Base-by-base conservation (phyloP, 202 grass and related monocot genomes). In the Eragrostis tef region DNA sequence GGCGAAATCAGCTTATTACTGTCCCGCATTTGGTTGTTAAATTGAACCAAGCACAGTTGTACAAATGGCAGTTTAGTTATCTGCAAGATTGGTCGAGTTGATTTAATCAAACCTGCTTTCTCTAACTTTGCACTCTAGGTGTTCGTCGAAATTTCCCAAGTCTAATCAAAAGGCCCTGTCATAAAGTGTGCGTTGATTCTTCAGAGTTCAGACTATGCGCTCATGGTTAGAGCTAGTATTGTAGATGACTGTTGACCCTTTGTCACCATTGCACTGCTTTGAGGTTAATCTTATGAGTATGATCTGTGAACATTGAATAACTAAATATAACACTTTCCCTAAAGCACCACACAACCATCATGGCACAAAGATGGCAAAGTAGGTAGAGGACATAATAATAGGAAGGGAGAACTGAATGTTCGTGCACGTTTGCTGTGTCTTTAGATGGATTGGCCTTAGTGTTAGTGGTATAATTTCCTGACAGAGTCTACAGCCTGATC, bases 121-220 rank as follows among this genome's bases (percentile, higher is more conserved):
- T 6, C 1, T 8, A 43, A 41, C 8, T 11, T 4, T 19, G 65
- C 59, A 64, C 41, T 59, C 48, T 4, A 58, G 56, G 39, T 77
- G 57, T 58, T 89, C 39, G 27, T 34, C 3, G 20, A 67, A 82
- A 82, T 71, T 85, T 21, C 9, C 13, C 1, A 14, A 2, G 69
- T 0, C 7, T 49, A 2, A 21, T 11, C 14, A 72, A 43, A n/a
- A 16, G 3, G 5, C 42, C 4, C 21, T 10, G 0, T 44, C 0
- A 34, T 43, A 6, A 34, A 3, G 9, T 54, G 26, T 11, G 12
- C 60, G 51, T 12, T 29, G 63, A 31, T 29, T 25, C 22, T 67
- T 29, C 11, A 24, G 62, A 74, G 31, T 25, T 62, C 12, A 75
- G 19, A 74, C 4, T 75, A 46, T 39, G 34, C 34, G 27, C 3